Evolutionary conservation across 495 filamentous ascomycete genomes (phyloP).

Genomic region (Opeltia flavorubescens): DNA sequence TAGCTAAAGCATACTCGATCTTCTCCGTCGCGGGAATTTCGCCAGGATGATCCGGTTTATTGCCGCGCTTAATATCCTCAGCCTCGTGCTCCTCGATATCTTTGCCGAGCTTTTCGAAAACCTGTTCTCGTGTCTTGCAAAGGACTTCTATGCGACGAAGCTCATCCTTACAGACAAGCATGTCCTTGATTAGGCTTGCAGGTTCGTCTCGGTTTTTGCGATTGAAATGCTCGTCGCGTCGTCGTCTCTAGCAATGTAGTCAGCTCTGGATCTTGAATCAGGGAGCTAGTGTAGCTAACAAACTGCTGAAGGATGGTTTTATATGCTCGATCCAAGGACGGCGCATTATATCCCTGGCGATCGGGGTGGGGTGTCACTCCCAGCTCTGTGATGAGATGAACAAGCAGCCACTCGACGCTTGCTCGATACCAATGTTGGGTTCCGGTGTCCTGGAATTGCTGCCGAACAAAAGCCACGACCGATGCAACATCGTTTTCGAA

Average conservation of each 20-base stretch:
- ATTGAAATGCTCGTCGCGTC: slow-evolving; percentile 4
- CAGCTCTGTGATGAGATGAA: slow-evolving; percentile 3
- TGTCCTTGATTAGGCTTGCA: slow-evolving; percentile 1
- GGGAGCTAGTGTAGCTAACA: background rate
- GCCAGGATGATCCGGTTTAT: background rate
- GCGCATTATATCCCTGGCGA: slow-evolving; percentile 6
- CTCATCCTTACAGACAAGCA: slow-evolving; percentile 3
- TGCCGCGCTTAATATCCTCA: background rate
- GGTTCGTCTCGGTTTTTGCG: slow-evolving; percentile 1
- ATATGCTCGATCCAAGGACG: background rate
- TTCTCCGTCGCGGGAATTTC: background rate
- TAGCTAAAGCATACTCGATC: background rate
- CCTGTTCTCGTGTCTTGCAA: background rate
- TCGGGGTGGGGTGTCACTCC: slow-evolving; percentile 3
- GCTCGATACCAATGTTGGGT: slow-evolving; percentile 1
- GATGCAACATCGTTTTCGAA: slow-evolving; percentile 7
- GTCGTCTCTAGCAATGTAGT: background rate
- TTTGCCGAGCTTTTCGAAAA: background rate
- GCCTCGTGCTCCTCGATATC: background rate
- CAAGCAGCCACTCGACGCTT: slow-evolving; percentile 3
- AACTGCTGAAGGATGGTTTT: slow-evolving; percentile 1
- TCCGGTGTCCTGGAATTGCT: background rate
- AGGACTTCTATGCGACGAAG: background rate
- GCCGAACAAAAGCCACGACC: slow-evolving; percentile 4
- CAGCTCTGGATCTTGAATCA: background rate